These are phyloP conservation scores for Chrysosporium queenslandicum DNA, from an alignment of 2,329 filamentous ascomycete genomes.

Conservation along the genomic window DNA sequence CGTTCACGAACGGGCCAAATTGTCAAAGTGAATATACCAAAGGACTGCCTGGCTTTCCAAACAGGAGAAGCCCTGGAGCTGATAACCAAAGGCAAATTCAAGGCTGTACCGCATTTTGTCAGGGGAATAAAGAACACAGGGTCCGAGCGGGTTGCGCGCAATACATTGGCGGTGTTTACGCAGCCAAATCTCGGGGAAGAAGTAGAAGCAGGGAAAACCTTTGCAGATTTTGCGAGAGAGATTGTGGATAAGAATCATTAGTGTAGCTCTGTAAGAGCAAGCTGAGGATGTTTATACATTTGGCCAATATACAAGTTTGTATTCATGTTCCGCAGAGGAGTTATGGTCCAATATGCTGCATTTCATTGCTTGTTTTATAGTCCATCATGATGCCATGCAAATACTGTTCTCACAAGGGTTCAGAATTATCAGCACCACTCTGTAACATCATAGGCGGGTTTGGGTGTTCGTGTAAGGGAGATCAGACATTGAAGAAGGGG, in stretches of 20 bases:
- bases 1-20: slow-evolving; percentile 69
- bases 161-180: slow-evolving; percentile 92
- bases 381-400: no score
- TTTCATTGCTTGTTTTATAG: no score
- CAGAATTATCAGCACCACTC: no score
- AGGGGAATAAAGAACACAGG: slow-evolving; percentile 56
- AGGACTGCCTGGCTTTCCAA: slow-evolving; percentile 89
- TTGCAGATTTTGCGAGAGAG: slow-evolving; percentile 65
- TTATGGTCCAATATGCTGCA: no score
- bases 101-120: slow-evolving; percentile 93
- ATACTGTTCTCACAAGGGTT: no score
- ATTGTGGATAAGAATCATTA: slow-evolving; percentile 65
- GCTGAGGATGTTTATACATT: neutral
- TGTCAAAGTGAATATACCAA: slow-evolving; percentile 85
- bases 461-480: no score
- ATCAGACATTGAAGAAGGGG: no score
- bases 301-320: no score
- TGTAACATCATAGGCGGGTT: no score
- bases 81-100: slow-evolving; percentile 84
- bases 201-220: slow-evolving; percentile 63
- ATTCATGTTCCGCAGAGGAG: no score
- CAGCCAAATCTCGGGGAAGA: slow-evolving; percentile 78
- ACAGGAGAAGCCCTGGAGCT: slow-evolving; percentile 85
- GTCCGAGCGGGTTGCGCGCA: slow-evolving; percentile 54
- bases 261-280: slow-evolving; percentile 3